These are phyloP conservation scores for Hirschioporus abietinus DNA, from an alignment of 768 basidiomycete species.

Conservation along the genomic window DNA sequence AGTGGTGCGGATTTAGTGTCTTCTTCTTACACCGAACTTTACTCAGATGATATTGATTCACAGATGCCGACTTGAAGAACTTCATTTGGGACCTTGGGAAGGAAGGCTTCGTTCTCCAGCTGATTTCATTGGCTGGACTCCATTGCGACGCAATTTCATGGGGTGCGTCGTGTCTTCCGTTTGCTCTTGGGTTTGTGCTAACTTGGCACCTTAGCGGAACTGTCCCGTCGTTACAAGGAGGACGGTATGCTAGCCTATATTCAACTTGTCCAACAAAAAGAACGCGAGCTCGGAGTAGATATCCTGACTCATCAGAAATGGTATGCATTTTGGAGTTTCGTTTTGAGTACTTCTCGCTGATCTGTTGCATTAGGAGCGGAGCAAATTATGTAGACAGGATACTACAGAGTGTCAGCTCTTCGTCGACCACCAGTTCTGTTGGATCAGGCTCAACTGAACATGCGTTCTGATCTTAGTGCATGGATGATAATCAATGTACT, in stretches of 20 bases:
- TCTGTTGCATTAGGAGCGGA: conserved; percentile 57
- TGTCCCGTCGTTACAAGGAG: conserved; percentile 72
- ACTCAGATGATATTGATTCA: not conserved
- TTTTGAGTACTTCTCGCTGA: conserved; percentile 5
- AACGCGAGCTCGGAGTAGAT: conserved; percentile 84
- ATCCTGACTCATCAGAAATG: conserved; percentile 95
- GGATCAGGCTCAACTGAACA: conserved; percentile 91
- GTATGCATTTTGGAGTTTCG: conserved; percentile 33
- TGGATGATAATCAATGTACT: conserved; percentile 5
- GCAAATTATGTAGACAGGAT: conserved; percentile 90
- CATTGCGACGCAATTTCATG: conserved; percentile 79
- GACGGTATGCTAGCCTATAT: conserved; percentile 95
- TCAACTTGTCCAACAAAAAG: conserved; percentile 79
- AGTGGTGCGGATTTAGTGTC: conserved; percentile 35
- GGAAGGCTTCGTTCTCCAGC: conserved; percentile 86
- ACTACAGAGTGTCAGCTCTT: conserved; percentile 76
- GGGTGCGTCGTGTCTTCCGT: conserved; percentile 35
- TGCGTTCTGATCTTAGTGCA: conserved; percentile 46
- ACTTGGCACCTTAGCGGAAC: conserved; percentile 48
- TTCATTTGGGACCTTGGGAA: conserved; percentile 90
- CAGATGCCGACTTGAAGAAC: conserved; percentile 70
- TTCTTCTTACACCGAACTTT: conserved; percentile 6
- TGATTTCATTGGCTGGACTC: conserved; percentile 86
- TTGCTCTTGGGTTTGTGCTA: not conserved
- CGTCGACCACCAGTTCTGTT: conserved; percentile 77